Percentiles rank a stretch among this genome's conserved stretches.
Evolutionary conservation across 2,329 filamentous ascomycete species (phyloP).

Genomic region (Pseudogymnoascus sp.): DNA sequence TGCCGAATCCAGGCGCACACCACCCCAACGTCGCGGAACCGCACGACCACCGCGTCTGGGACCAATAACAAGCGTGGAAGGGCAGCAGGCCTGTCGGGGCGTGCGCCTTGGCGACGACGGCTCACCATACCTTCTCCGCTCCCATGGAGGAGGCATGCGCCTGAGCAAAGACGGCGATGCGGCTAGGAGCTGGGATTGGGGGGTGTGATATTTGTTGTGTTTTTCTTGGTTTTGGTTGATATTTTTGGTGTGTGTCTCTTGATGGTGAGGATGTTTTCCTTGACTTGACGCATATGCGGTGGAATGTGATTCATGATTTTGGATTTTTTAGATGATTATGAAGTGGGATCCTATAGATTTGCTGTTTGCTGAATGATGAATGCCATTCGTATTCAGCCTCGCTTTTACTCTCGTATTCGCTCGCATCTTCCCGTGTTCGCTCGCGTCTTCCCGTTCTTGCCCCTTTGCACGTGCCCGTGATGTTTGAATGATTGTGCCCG

Average conservation of each 20-base stretch:
- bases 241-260: background rate
- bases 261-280: background rate
- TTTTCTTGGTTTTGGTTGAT: background rate
- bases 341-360: slow-evolving; percentile 8
- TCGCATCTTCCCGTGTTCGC: background rate
- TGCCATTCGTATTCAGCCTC: slow-evolving; percentile 4
- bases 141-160: background rate
- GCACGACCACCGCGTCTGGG: slow-evolving; percentile 25
- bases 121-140: background rate
- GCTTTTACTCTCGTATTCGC: background rate
- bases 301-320: slow-evolving; percentile 7
- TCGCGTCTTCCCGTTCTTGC: background rate
- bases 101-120: slow-evolving; percentile 5
- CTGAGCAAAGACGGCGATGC: slow-evolving; percentile 8
- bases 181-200: background rate
- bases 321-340: slow-evolving; percentile 9
- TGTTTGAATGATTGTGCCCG: background rate
- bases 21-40: slow-evolving; percentile 10
- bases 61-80: slow-evolving; percentile 30
- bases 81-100: slow-evolving; percentile 26
- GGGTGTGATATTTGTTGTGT: background rate
- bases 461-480: background rate
- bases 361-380: background rate
- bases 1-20: slow-evolving; percentile 16
- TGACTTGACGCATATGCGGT: background rate